Evolutionary conservation across 805 yeast genomes (phyloP).

Genomic region (Ogataea angusta): DNA sequence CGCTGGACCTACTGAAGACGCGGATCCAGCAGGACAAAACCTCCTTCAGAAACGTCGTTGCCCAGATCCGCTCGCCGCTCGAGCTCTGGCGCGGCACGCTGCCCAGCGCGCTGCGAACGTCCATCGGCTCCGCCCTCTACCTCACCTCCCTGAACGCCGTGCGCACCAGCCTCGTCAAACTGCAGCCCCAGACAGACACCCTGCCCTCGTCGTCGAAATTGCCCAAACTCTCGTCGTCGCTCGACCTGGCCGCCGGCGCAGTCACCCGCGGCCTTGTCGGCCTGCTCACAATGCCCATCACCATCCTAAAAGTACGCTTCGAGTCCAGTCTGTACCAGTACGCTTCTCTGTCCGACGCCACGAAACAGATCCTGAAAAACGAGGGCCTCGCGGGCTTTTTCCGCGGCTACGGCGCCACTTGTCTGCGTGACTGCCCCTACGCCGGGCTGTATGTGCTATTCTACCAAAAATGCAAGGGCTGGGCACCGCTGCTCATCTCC

Average conservation of each 20-base stretch:
- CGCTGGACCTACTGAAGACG: conserved; percentile 85
- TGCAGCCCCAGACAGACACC: conserved; percentile 11
- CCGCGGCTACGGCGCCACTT: conserved; percentile 83
- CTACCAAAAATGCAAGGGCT: conserved; percentile 70
- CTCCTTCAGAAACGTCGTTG: conserved; percentile 33
- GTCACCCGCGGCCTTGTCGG: conserved; percentile 80
- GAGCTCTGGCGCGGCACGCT: conserved; percentile 91
- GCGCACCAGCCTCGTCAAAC: conserved; percentile 48
- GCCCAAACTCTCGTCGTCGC: conserved; percentile 68
- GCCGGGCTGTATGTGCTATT: conserved; percentile 89
- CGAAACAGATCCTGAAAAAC: conserved; percentile 46
- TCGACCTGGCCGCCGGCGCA: conserved; percentile 75
- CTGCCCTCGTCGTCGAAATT: conserved; percentile 40
- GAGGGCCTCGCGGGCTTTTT: conserved; percentile 72
- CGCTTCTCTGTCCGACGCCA: conserved; percentile 59
- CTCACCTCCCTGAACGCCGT: conserved; percentile 65
- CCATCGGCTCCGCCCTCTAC: conserved; percentile 86
- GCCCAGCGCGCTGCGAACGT: conserved; percentile 87
- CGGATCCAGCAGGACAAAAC: conserved; percentile 64
- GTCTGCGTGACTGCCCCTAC: conserved; percentile 90
- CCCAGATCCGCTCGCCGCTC: conserved; percentile 39
- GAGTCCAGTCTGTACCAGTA: conserved; percentile 80
- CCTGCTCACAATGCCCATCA: conserved; percentile 87
- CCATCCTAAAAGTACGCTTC: conserved; percentile 82
- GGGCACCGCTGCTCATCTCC: conserved; percentile 41